Conservation (phyloP, 495 filamentous ascomycete genomes). For the Penicillium waksmanii region DNA sequence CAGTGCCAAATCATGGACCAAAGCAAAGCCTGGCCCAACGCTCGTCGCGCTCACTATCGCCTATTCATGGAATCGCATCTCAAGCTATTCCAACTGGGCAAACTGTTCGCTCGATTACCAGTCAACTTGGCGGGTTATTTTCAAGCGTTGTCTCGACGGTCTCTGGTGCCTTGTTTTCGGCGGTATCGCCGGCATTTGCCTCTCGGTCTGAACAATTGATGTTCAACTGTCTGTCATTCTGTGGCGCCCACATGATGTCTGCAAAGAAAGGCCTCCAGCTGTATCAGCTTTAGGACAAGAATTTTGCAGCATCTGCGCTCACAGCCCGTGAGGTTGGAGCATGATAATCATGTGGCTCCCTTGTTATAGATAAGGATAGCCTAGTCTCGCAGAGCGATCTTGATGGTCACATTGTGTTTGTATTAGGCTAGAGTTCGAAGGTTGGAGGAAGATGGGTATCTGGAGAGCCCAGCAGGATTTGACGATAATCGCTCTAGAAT, state of each 20-base stretch:
- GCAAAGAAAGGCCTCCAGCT: constrained; percentile 13
- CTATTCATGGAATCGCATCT: background rate
- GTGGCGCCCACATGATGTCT: constrained; percentile 14
- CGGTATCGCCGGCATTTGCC: background rate
- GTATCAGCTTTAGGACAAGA: background rate
- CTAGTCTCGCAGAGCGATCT: background rate
- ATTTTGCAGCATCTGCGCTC: background rate
- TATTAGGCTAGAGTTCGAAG: background rate
- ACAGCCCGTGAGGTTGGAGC: background rate
- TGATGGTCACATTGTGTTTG: background rate
- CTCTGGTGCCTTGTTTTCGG: constrained; percentile 13
- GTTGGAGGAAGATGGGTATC: background rate
- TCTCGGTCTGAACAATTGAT: constrained; percentile 10
- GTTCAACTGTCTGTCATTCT: constrained; percentile 15
- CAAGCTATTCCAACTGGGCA: background rate
- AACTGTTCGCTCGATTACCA: constrained; percentile 5
- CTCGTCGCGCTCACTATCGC: background rate
- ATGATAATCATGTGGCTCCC: too few relatives aligned
- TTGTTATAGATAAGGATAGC: too few relatives aligned
- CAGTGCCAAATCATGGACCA: background rate
- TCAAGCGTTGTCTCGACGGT: constrained; percentile 17
- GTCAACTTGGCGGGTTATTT: constrained; percentile 9
- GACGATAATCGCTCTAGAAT: background rate
- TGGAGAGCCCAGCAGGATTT: background rate
- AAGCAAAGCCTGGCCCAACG: background rate